Base-by-base conservation (phyloP, 306 rosid species). In the Cucumis melo region DNA sequence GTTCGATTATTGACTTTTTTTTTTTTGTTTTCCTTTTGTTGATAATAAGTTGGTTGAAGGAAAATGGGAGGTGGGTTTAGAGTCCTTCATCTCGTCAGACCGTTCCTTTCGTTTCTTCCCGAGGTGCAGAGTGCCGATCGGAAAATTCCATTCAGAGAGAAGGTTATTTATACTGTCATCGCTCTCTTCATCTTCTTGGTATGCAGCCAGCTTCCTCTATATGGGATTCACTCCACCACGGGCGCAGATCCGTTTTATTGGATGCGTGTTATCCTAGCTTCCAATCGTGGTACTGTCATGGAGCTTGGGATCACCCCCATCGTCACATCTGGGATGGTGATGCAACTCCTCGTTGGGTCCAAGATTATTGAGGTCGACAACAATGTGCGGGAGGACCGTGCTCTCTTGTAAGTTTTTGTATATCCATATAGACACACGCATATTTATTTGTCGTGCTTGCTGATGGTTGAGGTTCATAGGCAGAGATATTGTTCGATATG, bases 31-130 rank as follows among this genome's bases (percentile, higher is more conserved):
- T 42, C 10, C 16, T 29, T 17, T 50, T 50, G 38, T 50, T 51
- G 46, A 72, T 9, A 6, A 8, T 10, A 19, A 38, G n/a, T 67
- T 20, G 42, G 61, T 44, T 51, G 44, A 27, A 72, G 17, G 42
- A 88, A 83, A 68, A 93, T 93, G 98, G 98, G 98, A 56, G 97
- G 97, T 75, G 98, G 97, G 29, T 93, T 93, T 89, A 89, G 98
- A 53, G 98, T 93, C 13, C 98, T 93, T 78, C 98, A 93, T 87
- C 71, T 93, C 80, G 97, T 93, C 74, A 87, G 98, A 57, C 98
- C 98, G 6, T 93, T 93, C 80, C 96, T 93, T 11, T 85, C 98
- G 2, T 91, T 93, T 75, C 87, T 93, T 66, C 98, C 98, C 8
- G 98, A 93, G 82, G 97, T 93, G 75, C 93, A 93, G 87, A 89